These are phyloP conservation scores for Gautieria morchelliformis DNA, from an alignment of 768 basidiomycete genomes.

Conservation along the genomic window DNA sequence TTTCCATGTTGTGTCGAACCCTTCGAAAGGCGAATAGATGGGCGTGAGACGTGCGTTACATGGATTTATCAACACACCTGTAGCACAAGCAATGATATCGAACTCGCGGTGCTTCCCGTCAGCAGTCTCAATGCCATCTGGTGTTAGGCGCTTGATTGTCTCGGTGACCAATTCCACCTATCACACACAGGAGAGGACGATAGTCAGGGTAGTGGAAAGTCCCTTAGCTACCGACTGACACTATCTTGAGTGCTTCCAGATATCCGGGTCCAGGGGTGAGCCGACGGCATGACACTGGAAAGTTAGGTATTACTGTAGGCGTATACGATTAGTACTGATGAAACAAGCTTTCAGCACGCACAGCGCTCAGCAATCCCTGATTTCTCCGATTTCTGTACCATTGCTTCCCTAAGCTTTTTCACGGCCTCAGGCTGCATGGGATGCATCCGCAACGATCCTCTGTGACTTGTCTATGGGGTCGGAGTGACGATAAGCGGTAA, in stretches of 20 bases:
- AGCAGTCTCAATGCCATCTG: slow-evolving; percentile 43
- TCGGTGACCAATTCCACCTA: slow-evolving; percentile 46
- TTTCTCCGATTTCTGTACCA: slow-evolving; percentile 44
- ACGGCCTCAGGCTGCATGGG: slow-evolving; percentile 28
- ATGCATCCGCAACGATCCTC: slow-evolving; percentile 32
- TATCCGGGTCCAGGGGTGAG: slow-evolving; percentile 62
- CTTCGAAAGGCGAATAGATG: slow-evolving; percentile 19
- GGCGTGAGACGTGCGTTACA: neutral
- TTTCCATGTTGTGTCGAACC: slow-evolving; percentile 43
- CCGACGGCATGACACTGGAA: slow-evolving; percentile 50
- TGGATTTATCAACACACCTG: slow-evolving; percentile 29
- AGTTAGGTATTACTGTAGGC: slow-evolving; percentile 47
- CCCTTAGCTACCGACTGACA: slow-evolving; percentile 22
- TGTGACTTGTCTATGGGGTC: slow-evolving; percentile 25
- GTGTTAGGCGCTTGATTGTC: slow-evolving; percentile 41
- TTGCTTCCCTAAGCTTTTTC: slow-evolving; percentile 31
- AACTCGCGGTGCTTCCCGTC: slow-evolving; percentile 47
- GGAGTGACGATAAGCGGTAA: too few relatives aligned
- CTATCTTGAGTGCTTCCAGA: slow-evolving; percentile 58
- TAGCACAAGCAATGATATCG: slow-evolving; percentile 56
- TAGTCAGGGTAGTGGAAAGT: neutral
- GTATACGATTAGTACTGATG: neutral
- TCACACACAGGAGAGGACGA: neutral
- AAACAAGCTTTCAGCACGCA: slow-evolving; percentile 16
- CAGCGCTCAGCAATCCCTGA: slow-evolving; percentile 52